Conservation (phyloP, 371 early-diverging fungal genomes). For the Sporodiniella umbellata region DNA sequence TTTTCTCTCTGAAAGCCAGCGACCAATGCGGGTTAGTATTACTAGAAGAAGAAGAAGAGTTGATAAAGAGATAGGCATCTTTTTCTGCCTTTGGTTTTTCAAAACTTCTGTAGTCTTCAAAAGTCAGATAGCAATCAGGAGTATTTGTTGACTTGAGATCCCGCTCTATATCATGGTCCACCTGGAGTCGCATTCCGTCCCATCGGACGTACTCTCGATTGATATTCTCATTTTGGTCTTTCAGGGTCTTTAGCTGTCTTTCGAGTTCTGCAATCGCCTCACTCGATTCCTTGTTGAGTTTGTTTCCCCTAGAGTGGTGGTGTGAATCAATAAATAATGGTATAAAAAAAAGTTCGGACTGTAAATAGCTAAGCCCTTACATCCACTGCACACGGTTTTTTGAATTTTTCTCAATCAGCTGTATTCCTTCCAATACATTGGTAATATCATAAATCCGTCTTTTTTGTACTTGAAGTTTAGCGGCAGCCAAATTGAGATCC, state of each 20-base stretch:
- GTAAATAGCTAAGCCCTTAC: too few relatives aligned
- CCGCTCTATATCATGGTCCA: conserved; percentile 32
- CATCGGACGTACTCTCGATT: conserved; percentile 29
- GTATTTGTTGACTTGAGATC: conserved; percentile 24
- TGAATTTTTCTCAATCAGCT: conserved; percentile 72
- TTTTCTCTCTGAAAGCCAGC: background rate
- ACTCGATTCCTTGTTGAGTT: background rate
- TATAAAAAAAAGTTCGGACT: too few relatives aligned
- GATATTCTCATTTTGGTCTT: conserved; percentile 23
- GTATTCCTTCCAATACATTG: conserved; percentile 82
- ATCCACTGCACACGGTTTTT: conserved; percentile 84
- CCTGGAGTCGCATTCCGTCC: conserved; percentile 20
- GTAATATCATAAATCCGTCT: conserved; percentile 88
- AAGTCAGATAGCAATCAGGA: conserved; percentile 35
- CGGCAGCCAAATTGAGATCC: conserved; percentile 73
- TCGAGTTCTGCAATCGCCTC: conserved; percentile 19
- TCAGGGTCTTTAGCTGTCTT: conserved; percentile 22
- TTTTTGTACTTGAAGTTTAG: conserved; percentile 72
- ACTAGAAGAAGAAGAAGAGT: conserved; percentile 39
- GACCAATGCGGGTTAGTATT: too few relatives aligned
- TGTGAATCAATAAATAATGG: background rate
- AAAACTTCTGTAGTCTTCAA: conserved; percentile 32
- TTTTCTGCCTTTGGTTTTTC: conserved; percentile 23
- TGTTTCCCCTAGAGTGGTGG: background rate
- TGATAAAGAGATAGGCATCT: conserved; percentile 32